Conservation (phyloP, 352 stramenopile genomes). For the Phytophthora sp. region DNA sequence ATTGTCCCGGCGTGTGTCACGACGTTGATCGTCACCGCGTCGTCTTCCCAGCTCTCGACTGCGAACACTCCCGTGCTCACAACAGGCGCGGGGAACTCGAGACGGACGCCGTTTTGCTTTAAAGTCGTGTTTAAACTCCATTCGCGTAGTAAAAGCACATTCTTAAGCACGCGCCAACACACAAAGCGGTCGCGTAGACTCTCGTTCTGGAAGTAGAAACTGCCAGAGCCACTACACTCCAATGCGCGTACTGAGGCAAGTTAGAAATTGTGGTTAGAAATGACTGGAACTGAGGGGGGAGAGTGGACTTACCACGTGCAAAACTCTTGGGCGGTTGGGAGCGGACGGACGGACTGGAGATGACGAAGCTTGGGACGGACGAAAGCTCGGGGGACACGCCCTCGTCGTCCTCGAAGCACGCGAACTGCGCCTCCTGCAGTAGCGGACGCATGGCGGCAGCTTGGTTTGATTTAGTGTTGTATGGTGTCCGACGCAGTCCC, state of each 20-base stretch:
- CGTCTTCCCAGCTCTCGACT: constrained; percentile 68
- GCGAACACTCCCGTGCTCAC: constrained; percentile 62
- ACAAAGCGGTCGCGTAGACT: constrained; percentile 71
- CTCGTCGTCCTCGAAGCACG: constrained; percentile 74
- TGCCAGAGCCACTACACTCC: constrained; percentile 69
- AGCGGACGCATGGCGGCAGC: constrained; percentile 40
- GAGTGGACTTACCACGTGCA: constrained; percentile 41
- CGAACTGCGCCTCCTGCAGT: constrained; percentile 75
- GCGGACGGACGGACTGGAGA: constrained; percentile 41
- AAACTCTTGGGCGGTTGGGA: constrained; percentile 64
- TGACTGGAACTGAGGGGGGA: neutral
- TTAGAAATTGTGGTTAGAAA: constrained; percentile 27
- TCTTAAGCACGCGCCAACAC: constrained; percentile 79
- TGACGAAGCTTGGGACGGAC: constrained; percentile 36
- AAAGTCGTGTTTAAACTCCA: constrained; percentile 74
- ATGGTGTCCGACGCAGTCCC: constrained; percentile 6
- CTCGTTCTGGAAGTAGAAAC: constrained; percentile 80
- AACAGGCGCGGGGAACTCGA: constrained; percentile 67
- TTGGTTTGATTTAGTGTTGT: constrained; percentile 17
- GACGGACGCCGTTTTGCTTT: constrained; percentile 54
- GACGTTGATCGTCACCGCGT: constrained; percentile 62
- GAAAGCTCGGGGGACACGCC: constrained; percentile 20
- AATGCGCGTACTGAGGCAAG: constrained; percentile 56
- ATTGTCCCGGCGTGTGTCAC: constrained; percentile 74
- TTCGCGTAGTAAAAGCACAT: constrained; percentile 74